Percentiles rank a stretch among this genome's conserved stretches.
Conservation (phyloP, 2,329 filamentous ascomycete species). For the Tothia fuscella region DNA sequence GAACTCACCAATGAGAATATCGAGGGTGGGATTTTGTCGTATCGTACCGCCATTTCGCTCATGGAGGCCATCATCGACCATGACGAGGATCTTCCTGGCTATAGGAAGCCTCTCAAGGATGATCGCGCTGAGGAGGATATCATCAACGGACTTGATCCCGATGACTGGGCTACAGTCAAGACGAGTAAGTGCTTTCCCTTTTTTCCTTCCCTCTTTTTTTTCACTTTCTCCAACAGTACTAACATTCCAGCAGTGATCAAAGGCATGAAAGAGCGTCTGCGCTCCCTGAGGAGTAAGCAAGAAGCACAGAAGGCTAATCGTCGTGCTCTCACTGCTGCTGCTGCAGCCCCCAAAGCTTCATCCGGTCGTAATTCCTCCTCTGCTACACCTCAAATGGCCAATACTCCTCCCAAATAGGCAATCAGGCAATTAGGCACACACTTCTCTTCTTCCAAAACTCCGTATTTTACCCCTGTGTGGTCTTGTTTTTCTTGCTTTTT, state of each 20-base stretch:
- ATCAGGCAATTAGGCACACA: not conserved
- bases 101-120: conserved; percentile 20
- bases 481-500: not conserved
- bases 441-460: not conserved
- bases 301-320: conserved; percentile 28
- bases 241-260: conserved; percentile 32
- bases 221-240: conserved; percentile 12
- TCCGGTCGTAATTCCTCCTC: conserved; percentile 2
- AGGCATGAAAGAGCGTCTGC: conserved; percentile 30
- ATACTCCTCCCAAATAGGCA: conserved; percentile 2
- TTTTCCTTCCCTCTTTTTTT: not conserved
- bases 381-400: not conserved
- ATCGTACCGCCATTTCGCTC: conserved; percentile 87
- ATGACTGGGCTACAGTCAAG: conserved; percentile 61
- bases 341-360: not conserved
- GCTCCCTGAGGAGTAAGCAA: conserved; percentile 34
- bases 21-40: conserved; percentile 78
- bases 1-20: conserved; percentile 90
- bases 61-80: conserved; percentile 86
- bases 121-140: conserved; percentile 33
- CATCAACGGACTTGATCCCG: conserved; percentile 47
- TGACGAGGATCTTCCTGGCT: conserved; percentile 40
- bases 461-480: not conserved
- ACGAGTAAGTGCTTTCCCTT: conserved; percentile 47
- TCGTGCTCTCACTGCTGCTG: not conserved